A percentile compares a stretch with the other conserved stretches of the same genome.
Conservation (phyloP, 371 early-diverging fungal species). For the Haplosporangium sp. region DNA sequence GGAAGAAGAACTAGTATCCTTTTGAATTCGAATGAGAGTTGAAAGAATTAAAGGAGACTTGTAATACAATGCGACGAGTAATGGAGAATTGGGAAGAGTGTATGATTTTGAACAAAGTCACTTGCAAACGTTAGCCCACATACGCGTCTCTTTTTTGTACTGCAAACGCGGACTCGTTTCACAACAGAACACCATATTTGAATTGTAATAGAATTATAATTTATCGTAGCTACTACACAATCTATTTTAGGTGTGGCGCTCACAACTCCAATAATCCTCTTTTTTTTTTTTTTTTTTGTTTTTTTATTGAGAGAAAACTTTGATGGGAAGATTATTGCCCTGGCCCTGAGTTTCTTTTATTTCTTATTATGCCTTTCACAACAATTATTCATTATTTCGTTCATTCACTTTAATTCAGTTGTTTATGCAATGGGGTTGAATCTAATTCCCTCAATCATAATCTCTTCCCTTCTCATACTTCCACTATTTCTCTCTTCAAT, state of each 20-base stretch:
- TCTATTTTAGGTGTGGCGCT: too few relatives aligned
- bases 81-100: neutral
- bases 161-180: constrained; percentile 2
- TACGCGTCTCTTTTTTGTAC: constrained; percentile 21
- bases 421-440: constrained; percentile 19
- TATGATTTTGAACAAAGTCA: constrained; percentile 1
- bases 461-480: constrained; percentile 5
- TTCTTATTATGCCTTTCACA: too few relatives aligned
- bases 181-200: too few relatives aligned
- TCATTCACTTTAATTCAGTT: too few relatives aligned
- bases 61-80: neutral
- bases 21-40: neutral
- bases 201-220: neutral
- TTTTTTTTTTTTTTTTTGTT: too few relatives aligned
- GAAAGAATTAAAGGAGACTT: neutral
- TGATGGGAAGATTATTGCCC: too few relatives aligned
- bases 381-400: too few relatives aligned
- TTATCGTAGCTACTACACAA: neutral
- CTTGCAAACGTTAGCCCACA: constrained; percentile 23
- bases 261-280: too few relatives aligned
- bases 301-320: too few relatives aligned
- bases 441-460: constrained; percentile 9
- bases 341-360: too few relatives aligned
- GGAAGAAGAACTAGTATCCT: neutral
- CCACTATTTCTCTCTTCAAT: constrained; percentile 2